Evolutionary conservation across 2,329 filamentous ascomycete genomes (phyloP).

Genomic region (Herpotrichia juniperi): DNA sequence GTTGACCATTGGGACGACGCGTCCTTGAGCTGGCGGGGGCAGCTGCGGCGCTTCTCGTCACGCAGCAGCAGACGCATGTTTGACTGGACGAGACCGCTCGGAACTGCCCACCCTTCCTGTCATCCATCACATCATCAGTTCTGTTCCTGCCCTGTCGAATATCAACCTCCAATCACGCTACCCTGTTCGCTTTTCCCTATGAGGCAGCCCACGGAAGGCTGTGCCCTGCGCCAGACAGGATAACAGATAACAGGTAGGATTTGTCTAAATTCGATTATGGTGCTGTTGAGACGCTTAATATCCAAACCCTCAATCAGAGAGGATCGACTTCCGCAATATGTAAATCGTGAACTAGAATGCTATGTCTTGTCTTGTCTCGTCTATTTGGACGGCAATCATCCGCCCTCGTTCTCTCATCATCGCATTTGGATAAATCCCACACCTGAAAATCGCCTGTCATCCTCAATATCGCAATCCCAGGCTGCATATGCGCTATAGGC

Average conservation of each 20-base stretch:
- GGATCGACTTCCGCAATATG: slow-evolving; percentile 11
- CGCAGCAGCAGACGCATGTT: neutral
- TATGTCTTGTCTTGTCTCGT: slow-evolving; percentile 13
- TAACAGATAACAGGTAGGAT: too few relatives aligned
- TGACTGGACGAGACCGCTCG: neutral
- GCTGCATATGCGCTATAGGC: too few relatives aligned
- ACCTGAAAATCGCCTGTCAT: too few relatives aligned
- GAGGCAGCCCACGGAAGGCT: too few relatives aligned
- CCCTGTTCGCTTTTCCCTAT: too few relatives aligned
- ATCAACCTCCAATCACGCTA: too few relatives aligned
- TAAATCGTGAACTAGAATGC: slow-evolving; percentile 4
- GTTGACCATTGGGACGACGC: neutral
- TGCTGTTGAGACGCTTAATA: neutral
- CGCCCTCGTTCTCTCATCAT: neutral
- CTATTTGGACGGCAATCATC: slow-evolving; percentile 8
- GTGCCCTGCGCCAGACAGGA: too few relatives aligned
- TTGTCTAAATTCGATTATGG: too few relatives aligned
- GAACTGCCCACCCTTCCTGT: neutral
- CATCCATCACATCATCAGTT: neutral
- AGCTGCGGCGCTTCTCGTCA: neutral
- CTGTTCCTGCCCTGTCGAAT: neutral
- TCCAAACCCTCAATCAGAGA: neutral
- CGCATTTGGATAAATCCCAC: neutral
- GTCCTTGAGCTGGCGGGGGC: neutral
- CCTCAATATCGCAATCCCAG: too few relatives aligned